Evolutionary conservation across 768 basidiomycete genomes (phyloP).

Genomic region (Rhizopogon sp.): DNA sequence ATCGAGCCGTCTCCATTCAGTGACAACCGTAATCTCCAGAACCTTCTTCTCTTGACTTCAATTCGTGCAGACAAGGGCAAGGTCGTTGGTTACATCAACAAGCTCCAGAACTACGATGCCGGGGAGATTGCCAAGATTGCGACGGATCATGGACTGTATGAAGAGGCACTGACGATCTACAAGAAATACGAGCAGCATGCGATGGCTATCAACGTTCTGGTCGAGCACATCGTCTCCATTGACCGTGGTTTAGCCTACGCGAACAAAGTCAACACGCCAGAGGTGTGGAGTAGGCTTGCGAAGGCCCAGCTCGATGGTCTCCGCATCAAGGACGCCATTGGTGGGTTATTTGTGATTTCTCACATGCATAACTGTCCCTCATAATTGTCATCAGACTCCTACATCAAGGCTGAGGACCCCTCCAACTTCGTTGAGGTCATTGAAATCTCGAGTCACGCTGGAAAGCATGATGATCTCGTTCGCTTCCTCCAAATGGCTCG

Average conservation of each 20-base stretch:
- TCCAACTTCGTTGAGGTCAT: slow-evolving; percentile 93
- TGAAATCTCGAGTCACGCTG: slow-evolving; percentile 92
- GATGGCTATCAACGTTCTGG: slow-evolving; percentile 94
- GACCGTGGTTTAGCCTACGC: slow-evolving; percentile 96
- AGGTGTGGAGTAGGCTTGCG: slow-evolving; percentile 96
- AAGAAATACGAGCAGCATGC: slow-evolving; percentile 96
- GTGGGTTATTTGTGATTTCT: slow-evolving; percentile 35
- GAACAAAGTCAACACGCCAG: slow-evolving; percentile 92
- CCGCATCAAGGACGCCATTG: slow-evolving; percentile 96
- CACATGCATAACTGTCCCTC: not conserved
- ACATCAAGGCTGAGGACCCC: slow-evolving; percentile 96
- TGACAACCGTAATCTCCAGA: slow-evolving; percentile 96
- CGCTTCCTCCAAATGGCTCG: slow-evolving; percentile 98
- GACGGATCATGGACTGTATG: slow-evolving; percentile 90
- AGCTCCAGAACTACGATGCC: slow-evolving; percentile 91
- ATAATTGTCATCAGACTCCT: slow-evolving; percentile 61
- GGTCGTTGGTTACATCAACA: slow-evolving; percentile 97
- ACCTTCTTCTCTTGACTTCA: slow-evolving; percentile 89
- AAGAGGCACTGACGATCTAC: slow-evolving; percentile 96
- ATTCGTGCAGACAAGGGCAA: slow-evolving; percentile 98
- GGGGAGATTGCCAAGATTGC: slow-evolving; percentile 96
- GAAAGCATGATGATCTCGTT: slow-evolving; percentile 90
- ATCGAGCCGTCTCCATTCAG: slow-evolving; percentile 96
- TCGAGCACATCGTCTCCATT: slow-evolving; percentile 96
- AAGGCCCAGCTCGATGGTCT: slow-evolving; percentile 98